phyloP scores from a whole-genome alignment of 345 rosid genomes.

The Syzygium jambos region DNA sequence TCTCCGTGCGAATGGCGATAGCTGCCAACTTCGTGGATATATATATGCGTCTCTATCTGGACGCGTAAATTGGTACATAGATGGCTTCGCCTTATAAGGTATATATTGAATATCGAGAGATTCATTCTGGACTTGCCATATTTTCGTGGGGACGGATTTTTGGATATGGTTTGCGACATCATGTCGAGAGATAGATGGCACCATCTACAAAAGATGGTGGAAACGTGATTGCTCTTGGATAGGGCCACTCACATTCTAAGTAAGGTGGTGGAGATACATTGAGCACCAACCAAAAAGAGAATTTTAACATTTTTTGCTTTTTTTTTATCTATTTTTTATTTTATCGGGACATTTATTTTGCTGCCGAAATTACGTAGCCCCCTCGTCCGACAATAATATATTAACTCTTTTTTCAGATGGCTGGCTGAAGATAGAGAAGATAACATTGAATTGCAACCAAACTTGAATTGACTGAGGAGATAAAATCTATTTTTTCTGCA shows the following conservation, averaged over 20 bases:
- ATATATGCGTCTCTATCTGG: rapidly evolving
- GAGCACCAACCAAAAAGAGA: not conserved
- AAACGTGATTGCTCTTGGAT: not conserved
- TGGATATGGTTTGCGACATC: not conserved
- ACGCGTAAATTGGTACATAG: rapidly evolving
- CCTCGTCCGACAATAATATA: not conserved
- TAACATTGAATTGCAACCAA: not conserved
- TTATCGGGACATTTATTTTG: not conserved
- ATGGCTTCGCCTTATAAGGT: not conserved
- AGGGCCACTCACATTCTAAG: not conserved
- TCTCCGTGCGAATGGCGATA: too few species aligned
- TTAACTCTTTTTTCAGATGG: not conserved
- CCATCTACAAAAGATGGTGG: not conserved
- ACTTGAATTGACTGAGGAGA: not conserved
- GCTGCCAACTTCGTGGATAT: rapidly evolving
- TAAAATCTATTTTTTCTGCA: not conserved
- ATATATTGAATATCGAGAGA: not conserved
- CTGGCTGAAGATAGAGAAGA: not conserved
- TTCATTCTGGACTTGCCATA: not conserved
- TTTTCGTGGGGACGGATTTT: not conserved
- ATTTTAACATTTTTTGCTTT: not conserved
- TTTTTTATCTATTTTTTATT: not conserved
- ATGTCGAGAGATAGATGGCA: not conserved
- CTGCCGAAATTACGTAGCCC: not conserved
- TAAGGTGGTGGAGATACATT: not conserved